These are phyloP conservation scores for Ophiocordyceps camponoti-rufipedis DNA, from an alignment of 2,329 filamentous ascomycete species.

Conservation along the genomic window DNA sequence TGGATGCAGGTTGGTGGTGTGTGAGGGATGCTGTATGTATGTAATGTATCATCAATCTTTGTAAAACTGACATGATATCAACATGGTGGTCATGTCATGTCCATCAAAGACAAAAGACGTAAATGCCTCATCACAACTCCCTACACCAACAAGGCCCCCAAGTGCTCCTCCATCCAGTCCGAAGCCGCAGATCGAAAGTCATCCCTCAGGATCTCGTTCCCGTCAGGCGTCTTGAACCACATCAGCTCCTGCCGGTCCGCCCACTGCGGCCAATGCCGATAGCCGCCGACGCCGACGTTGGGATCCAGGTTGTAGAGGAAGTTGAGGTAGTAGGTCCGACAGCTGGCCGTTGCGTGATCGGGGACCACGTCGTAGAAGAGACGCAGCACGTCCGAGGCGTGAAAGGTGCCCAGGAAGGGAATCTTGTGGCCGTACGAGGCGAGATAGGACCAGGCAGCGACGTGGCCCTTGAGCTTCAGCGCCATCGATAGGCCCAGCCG, in stretches of 20 bases:
- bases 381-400: conserved; percentile 50
- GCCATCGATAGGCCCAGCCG: conserved; percentile 29
- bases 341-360: conserved; percentile 40
- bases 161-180: conserved; percentile 10
- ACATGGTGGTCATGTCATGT: too few species aligned
- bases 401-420: conserved; percentile 58
- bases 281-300: conserved; percentile 31
- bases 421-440: conserved; percentile 53
- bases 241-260: conserved; percentile 26
- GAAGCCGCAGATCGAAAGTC: conserved; percentile 17
- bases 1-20: too few species aligned
- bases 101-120: too few species aligned
- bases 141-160: conserved; percentile 5
- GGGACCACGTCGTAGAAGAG: conserved; percentile 47
- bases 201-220: conserved; percentile 15
- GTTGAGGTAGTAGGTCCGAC: conserved; percentile 52
- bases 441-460: conserved; percentile 51
- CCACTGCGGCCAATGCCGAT: conserved; percentile 24
- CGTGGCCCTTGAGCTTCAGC: conserved; percentile 30
- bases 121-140: too few species aligned
- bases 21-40: too few species aligned
- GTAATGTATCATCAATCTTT: too few species aligned
- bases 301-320: conserved; percentile 57
- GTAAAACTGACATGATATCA: too few species aligned
- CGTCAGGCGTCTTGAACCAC: conserved; percentile 19